Evolutionary conservation across 179 eudicot genomes (phyloP).

Genomic region (Patellifolia procumbens): DNA sequence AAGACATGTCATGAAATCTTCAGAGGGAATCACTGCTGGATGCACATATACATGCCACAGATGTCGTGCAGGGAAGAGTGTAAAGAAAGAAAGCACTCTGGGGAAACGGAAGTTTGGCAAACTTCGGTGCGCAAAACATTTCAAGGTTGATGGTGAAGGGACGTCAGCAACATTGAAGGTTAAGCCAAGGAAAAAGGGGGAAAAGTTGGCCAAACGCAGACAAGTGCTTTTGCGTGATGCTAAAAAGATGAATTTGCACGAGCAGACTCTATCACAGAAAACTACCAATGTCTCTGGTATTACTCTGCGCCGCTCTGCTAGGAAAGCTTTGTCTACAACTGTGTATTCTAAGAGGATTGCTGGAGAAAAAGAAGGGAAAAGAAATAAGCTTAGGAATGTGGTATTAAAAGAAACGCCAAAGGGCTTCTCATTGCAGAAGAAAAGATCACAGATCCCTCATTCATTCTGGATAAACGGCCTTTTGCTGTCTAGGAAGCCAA

Average conservation of each 20-base stretch:
- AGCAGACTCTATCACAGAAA: constrained; percentile 30
- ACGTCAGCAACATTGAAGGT: constrained; percentile 16
- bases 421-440: constrained; percentile 43
- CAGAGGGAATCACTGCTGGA: constrained; percentile 42
- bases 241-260: constrained; percentile 35
- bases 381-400: constrained; percentile 28
- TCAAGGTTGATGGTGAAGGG: constrained; percentile 27
- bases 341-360: constrained; percentile 35
- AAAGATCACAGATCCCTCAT: constrained; percentile 47
- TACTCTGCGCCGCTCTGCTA: constrained; percentile 77
- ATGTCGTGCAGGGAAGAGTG: constrained; percentile 49
- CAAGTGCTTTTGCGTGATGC: constrained; percentile 38
- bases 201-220: constrained; percentile 29
- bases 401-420: constrained; percentile 36
- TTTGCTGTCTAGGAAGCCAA: constrained; percentile 54
- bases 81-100: constrained; percentile 34
- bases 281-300: constrained; percentile 41
- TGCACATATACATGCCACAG: constrained; percentile 64
- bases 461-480: constrained; percentile 85
- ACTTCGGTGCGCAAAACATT: constrained; percentile 21
- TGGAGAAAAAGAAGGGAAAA: constrained; percentile 42
- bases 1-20: constrained; percentile 67
- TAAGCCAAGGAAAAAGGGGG: constrained; percentile 39
- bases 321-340: constrained; percentile 45
- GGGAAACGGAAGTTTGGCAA: constrained; percentile 32